Conservation (phyloP, 805 yeast genomes). For the Metschnikowia rubicola region DNA sequence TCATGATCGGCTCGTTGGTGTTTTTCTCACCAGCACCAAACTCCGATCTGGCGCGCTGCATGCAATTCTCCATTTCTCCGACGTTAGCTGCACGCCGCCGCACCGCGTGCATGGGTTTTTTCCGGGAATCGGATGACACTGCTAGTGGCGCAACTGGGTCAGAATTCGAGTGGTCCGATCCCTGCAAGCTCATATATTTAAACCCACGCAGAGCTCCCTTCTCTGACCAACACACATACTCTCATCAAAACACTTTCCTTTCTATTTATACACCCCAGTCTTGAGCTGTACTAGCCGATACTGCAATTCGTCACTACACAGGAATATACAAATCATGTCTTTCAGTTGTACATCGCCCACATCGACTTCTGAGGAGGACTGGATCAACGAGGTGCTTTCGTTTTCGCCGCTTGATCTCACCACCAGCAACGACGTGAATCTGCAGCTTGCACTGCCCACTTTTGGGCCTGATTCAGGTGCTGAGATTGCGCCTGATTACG, state of each 20-base stretch:
- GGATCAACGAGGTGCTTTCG: constrained; percentile 19
- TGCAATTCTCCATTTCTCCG: too few species aligned
- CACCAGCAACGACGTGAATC: background rate
- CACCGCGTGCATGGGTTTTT: background rate
- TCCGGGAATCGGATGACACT: constrained; percentile 9
- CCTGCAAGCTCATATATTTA: background rate
- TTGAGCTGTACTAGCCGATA: too few species aligned
- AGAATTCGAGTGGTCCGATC: background rate
- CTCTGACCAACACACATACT: background rate
- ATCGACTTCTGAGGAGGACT: constrained; percentile 15
- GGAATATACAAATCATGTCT: constrained; percentile 1
- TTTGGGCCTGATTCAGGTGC: constrained; percentile 1
- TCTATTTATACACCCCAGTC: too few species aligned
- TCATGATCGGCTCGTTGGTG: too few species aligned
- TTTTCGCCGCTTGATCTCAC: constrained; percentile 7
- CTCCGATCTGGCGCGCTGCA: too few species aligned
- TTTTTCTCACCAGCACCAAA: too few species aligned
- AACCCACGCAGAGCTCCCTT: background rate
- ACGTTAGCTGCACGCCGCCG: too few species aligned
- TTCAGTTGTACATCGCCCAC: constrained; percentile 11
- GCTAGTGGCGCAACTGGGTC: constrained; percentile 5
- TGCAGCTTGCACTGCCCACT: constrained; percentile 4
- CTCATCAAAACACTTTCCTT: too few species aligned
- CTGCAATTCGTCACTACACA: too few species aligned
- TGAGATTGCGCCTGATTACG: constrained; percentile 6